These are phyloP conservation scores for Stylonectria norvegica DNA, from an alignment of 2,329 filamentous ascomycete genomes.

Conservation along the genomic window DNA sequence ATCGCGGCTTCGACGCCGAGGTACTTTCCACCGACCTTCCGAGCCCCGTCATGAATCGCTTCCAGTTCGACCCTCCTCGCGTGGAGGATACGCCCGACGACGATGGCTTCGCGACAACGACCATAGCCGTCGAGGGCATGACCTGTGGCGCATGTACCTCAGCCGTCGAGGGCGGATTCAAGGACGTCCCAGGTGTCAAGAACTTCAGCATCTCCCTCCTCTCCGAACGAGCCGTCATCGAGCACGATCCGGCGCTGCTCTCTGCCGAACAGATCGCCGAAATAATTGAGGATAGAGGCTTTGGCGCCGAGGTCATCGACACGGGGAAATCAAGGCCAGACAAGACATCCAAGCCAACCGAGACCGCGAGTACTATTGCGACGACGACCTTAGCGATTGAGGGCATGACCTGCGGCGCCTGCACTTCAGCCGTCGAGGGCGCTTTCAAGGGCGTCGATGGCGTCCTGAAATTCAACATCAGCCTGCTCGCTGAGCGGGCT, in stretches of 20 bases:
- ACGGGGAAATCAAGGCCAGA: constrained; percentile 49
- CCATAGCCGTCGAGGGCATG: constrained; percentile 79
- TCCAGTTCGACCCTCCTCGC: constrained; percentile 33
- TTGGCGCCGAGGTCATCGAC: constrained; percentile 75
- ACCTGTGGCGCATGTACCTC: constrained; percentile 88
- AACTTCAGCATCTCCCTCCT: constrained; percentile 79
- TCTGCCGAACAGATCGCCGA: constrained; percentile 53
- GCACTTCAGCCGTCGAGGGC: constrained; percentile 84
- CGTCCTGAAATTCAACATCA: constrained; percentile 88
- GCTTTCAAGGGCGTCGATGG: constrained; percentile 77
- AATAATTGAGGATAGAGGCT: constrained; percentile 69
- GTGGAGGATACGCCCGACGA: constrained; percentile 41
- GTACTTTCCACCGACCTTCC: constrained; percentile 79
- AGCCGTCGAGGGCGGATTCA: constrained; percentile 77
- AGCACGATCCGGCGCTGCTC: constrained; percentile 64
- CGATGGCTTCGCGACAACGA: constrained; percentile 60
- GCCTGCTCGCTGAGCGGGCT: constrained; percentile 85
- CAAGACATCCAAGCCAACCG: constrained; percentile 20
- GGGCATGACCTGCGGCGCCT: constrained; percentile 97
- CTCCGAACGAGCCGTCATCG: constrained; percentile 79
- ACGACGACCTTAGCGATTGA: constrained; percentile 86
- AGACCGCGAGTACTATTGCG: constrained; percentile 44
- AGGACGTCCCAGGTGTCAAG: constrained; percentile 68
- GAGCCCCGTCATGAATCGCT: constrained; percentile 44
- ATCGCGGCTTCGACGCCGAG: constrained; percentile 86